Conservation (phyloP, 805 yeast genomes). For the Starmerella roubikii region DNA sequence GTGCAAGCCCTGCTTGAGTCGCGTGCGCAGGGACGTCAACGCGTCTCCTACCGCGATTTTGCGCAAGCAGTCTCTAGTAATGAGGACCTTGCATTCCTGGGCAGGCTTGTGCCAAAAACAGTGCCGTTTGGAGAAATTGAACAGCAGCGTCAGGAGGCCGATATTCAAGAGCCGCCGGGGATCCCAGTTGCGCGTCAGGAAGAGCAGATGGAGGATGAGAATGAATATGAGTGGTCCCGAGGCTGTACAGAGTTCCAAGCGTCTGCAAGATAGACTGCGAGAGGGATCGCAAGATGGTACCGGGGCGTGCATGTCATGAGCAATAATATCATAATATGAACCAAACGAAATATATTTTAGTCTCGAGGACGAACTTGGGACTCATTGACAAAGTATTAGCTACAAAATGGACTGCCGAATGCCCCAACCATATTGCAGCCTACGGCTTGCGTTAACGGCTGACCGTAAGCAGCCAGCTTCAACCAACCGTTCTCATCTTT, state of each 20-base stretch:
- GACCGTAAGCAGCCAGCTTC: no score
- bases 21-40: slow-evolving; percentile 51
- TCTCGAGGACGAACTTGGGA: no score
- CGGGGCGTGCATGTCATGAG: no score
- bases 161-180: slow-evolving; percentile 6
- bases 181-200: slow-evolving; percentile 17
- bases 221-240: slow-evolving; percentile 15
- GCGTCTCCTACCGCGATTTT: slow-evolving; percentile 56
- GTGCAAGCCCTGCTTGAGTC: slow-evolving; percentile 59
- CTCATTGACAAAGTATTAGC: no score
- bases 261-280: neutral
- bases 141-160: slow-evolving; percentile 10
- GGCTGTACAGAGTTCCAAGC: no score
- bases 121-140: slow-evolving; percentile 18
- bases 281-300: no score
- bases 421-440: no score
- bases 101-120: slow-evolving; percentile 46
- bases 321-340: no score
- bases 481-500: no score
- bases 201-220: slow-evolving; percentile 15
- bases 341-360: no score
- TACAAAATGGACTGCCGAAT: no score
- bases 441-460: no score
- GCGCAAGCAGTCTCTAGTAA: slow-evolving; percentile 46
- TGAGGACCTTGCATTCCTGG: slow-evolving; percentile 49